phyloP scores from a whole-genome alignment of 139 green algal species.

The Pseudopediastrum boryanum region DNA sequence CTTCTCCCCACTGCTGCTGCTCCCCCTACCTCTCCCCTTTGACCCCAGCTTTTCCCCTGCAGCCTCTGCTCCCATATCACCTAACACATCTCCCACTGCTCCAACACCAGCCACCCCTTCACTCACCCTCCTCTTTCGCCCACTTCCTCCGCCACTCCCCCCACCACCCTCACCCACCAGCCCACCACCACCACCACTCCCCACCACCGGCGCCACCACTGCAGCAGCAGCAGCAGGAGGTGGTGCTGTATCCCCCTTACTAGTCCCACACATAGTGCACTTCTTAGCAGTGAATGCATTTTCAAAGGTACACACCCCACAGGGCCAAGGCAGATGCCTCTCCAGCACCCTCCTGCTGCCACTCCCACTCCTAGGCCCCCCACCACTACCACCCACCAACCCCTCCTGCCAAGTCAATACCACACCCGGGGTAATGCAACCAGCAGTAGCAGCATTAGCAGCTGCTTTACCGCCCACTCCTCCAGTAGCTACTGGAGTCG shows the following conservation, averaged over 20 bases:
- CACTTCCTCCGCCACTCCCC: background rate
- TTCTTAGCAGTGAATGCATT: constrained; percentile 40
- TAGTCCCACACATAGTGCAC: constrained; percentile 30
- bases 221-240: constrained; percentile 1
- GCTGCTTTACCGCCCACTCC: background rate
- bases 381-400: background rate
- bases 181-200: background rate
- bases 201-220: background rate
- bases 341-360: constrained; percentile 40
- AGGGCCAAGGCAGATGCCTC: constrained; percentile 49
- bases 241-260: background rate
- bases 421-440: background rate
- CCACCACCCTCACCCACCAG: background rate
- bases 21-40: background rate
- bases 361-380: background rate
- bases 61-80: background rate
- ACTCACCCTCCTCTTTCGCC: background rate
- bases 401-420: background rate
- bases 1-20: background rate
- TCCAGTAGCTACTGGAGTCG: background rate
- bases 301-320: constrained; percentile 47
- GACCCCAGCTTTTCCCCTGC: no score
- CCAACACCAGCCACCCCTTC: background rate
- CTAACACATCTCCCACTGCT: background rate
- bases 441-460: background rate